Base-by-base conservation (phyloP, 345 rosid genomes). In the Noccaea caerulescens region DNA sequence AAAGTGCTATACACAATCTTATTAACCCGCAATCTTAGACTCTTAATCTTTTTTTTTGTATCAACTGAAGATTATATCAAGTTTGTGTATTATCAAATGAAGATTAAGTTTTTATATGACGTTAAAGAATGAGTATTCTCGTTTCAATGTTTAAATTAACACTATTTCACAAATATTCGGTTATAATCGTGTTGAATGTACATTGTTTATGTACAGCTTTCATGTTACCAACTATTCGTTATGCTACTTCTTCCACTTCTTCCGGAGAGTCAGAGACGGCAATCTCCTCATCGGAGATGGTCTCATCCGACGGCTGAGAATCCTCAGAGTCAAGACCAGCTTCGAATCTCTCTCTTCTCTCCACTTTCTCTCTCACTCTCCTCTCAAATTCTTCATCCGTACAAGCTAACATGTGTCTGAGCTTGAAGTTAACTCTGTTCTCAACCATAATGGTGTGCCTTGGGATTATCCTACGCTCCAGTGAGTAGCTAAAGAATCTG, bases 401-500 rank as follows among this genome's bases (percentile, higher is more conserved):
- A 84, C 89, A 79, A 30, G 86, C 82, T 77, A 91, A 77, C 97
- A 89, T 91, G 83, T 64, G 80, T 4, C 93, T 82, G 18, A 93
- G 88, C 73, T 91, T 87, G 73, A 93, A 84, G 67, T 89, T 93
- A 56, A 91, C 69, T 47, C 76, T 82, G 55, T 89, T 89, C 84
- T 86, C 94, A 50, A 91, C 86, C 84, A 88, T 76, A 54, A 87
- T 61, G 47, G 76, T 78, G 69, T 93, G 80, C 80, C 98, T 80
- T 4, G 97, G 97, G 63, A 93, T 86, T 77, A 93, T 90, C 52
- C 96, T 83, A 10, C 79, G 87, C 34, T 91, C 94, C 6, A 91
- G 82, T 27, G 92, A 88, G 80, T 91, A 93, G 82, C 98, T 91
- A 78, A 89, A 86, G 84, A 89, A 91, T 85, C 97, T 93, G 89